Conservation (phyloP, 805 yeast genomes). For the Blastobotrys terrestris region DNA sequence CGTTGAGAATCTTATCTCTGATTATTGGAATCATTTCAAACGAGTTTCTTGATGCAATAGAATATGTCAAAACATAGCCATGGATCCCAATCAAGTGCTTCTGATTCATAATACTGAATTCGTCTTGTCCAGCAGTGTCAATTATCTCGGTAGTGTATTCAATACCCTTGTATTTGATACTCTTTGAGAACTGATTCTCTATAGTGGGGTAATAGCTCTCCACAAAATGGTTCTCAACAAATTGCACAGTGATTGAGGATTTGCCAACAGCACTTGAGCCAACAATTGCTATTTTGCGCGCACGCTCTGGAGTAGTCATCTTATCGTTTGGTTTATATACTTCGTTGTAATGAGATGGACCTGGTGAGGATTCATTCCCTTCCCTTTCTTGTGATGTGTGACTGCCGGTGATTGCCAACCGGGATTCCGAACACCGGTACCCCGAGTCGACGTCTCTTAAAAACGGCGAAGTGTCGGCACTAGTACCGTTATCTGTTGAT, state of each 20-base stretch:
- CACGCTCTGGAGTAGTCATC: constrained; percentile 30
- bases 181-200: constrained; percentile 64
- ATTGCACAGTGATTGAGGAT: constrained; percentile 66
- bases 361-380: too few species aligned
- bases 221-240: constrained; percentile 67
- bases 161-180: constrained; percentile 50
- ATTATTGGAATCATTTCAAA: constrained; percentile 62
- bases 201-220: constrained; percentile 78
- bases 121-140: constrained; percentile 85
- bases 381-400: too few species aligned
- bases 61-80: constrained; percentile 66
- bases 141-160: constrained; percentile 65
- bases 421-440: too few species aligned
- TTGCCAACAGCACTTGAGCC: constrained; percentile 76
- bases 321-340: too few species aligned
- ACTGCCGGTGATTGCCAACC: too few species aligned
- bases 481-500: too few species aligned
- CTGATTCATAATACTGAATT: constrained; percentile 62
- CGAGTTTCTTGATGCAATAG: constrained; percentile 59
- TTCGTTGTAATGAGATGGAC: too few species aligned
- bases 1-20: constrained; percentile 66
- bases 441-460: too few species aligned
- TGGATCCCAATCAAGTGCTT: constrained; percentile 64
- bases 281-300: constrained; percentile 66
- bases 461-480: too few species aligned